phyloP scores from a whole-genome alignment of 225 moss, liverwort and hornwort genomes.

The Physcomitrellopsis africana region DNA sequence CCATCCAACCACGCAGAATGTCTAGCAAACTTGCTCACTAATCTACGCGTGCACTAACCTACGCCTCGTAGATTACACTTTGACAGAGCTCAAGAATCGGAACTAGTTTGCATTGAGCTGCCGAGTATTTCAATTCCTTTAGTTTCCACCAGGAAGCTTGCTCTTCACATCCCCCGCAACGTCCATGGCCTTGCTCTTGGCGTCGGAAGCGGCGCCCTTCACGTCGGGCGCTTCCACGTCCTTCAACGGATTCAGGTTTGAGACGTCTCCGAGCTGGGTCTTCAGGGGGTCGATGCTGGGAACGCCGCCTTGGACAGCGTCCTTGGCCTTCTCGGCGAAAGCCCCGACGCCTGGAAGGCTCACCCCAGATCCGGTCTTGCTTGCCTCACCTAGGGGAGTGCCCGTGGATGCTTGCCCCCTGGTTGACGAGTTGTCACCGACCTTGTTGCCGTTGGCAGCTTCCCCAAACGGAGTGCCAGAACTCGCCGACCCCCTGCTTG shows the following conservation, averaged over 20 bases:
- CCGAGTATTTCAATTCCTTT: background rate
- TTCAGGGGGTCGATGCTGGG: constrained; percentile 30
- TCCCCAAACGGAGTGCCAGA: constrained; percentile 28
- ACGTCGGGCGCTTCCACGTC: constrained; percentile 12
- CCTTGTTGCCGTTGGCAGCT: constrained; percentile 19
- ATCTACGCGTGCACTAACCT: too few species aligned
- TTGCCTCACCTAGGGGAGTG: constrained; percentile 30
- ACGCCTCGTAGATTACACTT: too few species aligned
- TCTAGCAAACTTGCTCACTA: too few species aligned
- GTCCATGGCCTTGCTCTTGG: constrained; percentile 19
- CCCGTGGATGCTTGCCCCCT: constrained; percentile 17
- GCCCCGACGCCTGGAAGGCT: constrained; percentile 19
- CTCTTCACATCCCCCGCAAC: constrained; percentile 23
- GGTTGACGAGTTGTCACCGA: constrained; percentile 24
- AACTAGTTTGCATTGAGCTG: too few species aligned
- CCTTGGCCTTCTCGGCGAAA: constrained; percentile 10
- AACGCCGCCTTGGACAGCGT: background rate
- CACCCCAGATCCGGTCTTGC: constrained; percentile 18
- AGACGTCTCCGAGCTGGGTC: constrained; percentile 13
- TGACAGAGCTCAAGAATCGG: too few species aligned
- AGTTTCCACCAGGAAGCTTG: constrained; percentile 35
- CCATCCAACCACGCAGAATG: too few species aligned
- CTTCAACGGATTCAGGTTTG: constrained; percentile 8
- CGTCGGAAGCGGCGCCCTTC: background rate
- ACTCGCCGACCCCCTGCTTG: constrained; percentile 15